Conservation (phyloP, 139 green algal genomes). For the Gonium pectorale region DNA sequence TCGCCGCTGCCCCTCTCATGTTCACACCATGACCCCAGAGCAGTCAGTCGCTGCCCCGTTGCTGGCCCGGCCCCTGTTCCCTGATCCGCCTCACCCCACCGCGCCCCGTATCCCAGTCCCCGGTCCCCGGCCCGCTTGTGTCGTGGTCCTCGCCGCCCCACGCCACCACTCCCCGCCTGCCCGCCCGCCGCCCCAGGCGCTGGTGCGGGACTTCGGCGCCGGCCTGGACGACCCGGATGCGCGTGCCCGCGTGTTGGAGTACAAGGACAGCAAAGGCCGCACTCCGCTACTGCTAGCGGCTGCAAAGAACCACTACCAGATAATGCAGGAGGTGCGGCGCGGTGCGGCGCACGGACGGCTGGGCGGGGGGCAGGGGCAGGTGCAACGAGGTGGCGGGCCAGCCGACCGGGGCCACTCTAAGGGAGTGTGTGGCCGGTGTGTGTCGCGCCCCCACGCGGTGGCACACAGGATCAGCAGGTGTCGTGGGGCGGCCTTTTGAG, state of each 20-base stretch:
- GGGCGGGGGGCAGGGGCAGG: not conserved
- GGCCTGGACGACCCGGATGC: not conserved
- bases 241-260: not conserved
- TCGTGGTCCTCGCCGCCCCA: not conserved
- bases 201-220: not conserved
- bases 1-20: too few species aligned
- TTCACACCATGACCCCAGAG: too few species aligned
- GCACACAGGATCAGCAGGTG: not conserved
- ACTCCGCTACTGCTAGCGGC: conserved; percentile 27
- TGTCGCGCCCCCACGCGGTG: not conserved
- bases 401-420: not conserved
- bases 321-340: conserved; percentile 17
- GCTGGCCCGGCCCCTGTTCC: too few species aligned
- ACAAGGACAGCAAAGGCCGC: not conserved
- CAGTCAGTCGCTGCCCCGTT: too few species aligned
- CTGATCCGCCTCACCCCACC: not conserved
- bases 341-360: not conserved
- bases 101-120: not conserved
- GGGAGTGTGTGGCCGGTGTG: not conserved
- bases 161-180: not conserved
- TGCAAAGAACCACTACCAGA: conserved; percentile 30
- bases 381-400: not conserved
- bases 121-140: not conserved
- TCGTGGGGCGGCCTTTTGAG: not conserved
- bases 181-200: not conserved